Conservation (phyloP, 768 basidiomycete genomes). For the Russula foetens region DNA sequence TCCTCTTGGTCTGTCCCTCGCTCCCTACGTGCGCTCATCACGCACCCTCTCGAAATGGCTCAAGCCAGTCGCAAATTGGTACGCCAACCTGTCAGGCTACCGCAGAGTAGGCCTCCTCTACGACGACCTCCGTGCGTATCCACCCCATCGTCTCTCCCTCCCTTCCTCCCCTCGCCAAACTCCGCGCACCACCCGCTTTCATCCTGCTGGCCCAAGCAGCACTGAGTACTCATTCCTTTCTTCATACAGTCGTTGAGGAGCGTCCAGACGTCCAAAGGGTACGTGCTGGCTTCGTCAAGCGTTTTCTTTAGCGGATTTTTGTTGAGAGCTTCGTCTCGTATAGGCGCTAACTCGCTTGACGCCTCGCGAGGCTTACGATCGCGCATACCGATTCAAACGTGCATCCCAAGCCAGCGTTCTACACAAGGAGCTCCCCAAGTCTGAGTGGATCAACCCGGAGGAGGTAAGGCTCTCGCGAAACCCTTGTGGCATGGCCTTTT, state of each 20-base stretch:
- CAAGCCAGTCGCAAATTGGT: conserved; percentile 76
- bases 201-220: neutral
- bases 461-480: conserved; percentile 48
- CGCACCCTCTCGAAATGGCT: conserved; percentile 59
- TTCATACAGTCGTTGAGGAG: conserved; percentile 62
- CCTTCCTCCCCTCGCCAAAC: neutral
- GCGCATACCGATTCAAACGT: conserved; percentile 82
- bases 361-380: conserved; percentile 76
- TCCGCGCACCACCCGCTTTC: conserved; percentile 9
- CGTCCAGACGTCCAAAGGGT: conserved; percentile 72
- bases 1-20: conserved; percentile 67
- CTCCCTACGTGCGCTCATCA: conserved; percentile 63
- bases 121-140: conserved; percentile 85
- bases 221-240: conserved; percentile 8
- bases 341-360: conserved; percentile 84
- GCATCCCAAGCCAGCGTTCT: conserved; percentile 71
- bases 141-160: neutral
- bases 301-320: neutral
- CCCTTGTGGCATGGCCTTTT: neutral
- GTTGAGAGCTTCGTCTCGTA: neutral
- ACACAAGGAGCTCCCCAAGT: conserved; percentile 74
- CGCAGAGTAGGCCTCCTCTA: conserved; percentile 84
- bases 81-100: conserved; percentile 74
- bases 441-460: conserved; percentile 64
- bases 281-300: conserved; percentile 21